Conservation (phyloP, 2,329 filamentous ascomycete species). For the Aspergillus transmontanensis region DNA sequence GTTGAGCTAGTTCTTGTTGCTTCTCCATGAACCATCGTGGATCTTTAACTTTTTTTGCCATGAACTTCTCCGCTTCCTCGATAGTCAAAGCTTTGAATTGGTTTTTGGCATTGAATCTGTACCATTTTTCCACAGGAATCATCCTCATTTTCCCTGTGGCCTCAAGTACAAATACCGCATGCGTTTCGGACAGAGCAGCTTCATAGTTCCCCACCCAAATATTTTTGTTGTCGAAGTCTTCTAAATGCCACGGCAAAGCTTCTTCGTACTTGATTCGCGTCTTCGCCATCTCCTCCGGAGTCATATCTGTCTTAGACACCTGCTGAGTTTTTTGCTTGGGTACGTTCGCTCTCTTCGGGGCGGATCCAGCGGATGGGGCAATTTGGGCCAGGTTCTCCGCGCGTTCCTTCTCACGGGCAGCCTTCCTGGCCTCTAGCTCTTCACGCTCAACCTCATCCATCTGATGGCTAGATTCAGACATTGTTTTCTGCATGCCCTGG, state of each 20-base stretch:
- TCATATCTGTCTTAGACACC: constrained; percentile 78
- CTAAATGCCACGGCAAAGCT: constrained; percentile 91
- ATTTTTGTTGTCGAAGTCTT: constrained; percentile 94
- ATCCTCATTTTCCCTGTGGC: constrained; percentile 73
- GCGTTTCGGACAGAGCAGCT: constrained; percentile 77
- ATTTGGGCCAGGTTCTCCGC: constrained; percentile 91
- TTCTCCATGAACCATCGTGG: constrained; percentile 78
- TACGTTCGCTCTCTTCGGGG: constrained; percentile 68
- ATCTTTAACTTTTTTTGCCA: constrained; percentile 75
- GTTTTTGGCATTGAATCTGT: constrained; percentile 60
- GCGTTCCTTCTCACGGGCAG: constrained; percentile 81
- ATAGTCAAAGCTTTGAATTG: constrained; percentile 76
- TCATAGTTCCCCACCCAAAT: constrained; percentile 93
- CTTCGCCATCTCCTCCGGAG: constrained; percentile 69
- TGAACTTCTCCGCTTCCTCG: constrained; percentile 81
- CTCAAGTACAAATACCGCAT: constrained; percentile 78
- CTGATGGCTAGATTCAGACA: constrained; percentile 43
- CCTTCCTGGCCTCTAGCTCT: constrained; percentile 61
- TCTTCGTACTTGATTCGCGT: constrained; percentile 81
- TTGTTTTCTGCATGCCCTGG: constrained; percentile 41
- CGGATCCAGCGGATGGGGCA: constrained; percentile 72
- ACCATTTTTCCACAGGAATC: constrained; percentile 94
- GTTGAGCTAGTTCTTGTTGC: constrained; percentile 54
- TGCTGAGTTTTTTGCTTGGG: constrained; percentile 81
- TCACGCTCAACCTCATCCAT: constrained; percentile 69